Percentiles rank a stretch among this genome's conserved stretches.
Evolutionary conservation across 306 rosid species (phyloP).

Genomic region (Medicago lupulina): DNA sequence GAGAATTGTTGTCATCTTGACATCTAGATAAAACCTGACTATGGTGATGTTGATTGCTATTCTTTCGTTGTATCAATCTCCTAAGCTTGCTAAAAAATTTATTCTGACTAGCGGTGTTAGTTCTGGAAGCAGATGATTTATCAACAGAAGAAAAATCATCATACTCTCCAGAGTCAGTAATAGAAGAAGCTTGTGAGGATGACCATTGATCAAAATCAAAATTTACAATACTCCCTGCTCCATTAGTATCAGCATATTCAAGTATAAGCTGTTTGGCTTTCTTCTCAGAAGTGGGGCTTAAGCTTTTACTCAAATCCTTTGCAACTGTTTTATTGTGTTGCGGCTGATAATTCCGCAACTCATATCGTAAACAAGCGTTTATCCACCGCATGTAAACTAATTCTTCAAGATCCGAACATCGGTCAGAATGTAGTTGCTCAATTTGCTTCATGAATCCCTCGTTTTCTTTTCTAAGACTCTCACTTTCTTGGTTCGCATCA

Average conservation of each 20-base stretch:
- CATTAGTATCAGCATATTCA: conserved; percentile 72
- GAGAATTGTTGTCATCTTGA: conserved; percentile 50
- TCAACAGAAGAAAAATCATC: conserved; percentile 59
- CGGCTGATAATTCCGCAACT: conserved; percentile 73
- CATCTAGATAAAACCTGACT: conserved; percentile 45
- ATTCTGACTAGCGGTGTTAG: conserved; percentile 49
- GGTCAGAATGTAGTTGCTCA: conserved; percentile 67
- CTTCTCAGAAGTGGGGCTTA: conserved; percentile 79
- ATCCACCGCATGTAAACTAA: conserved; percentile 85
- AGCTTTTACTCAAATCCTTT: conserved; percentile 71
- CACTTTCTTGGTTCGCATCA: conserved; percentile 52
- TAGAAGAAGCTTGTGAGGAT: conserved; percentile 62
- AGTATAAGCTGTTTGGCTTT: conserved; percentile 84
- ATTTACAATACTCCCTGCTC: conserved; percentile 48
- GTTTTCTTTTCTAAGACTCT: conserved; percentile 58
- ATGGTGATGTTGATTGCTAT: conserved; percentile 24
- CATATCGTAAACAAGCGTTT: conserved; percentile 86
- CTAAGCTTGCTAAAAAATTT: conserved; percentile 65
- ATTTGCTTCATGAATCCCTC: conserved; percentile 54
- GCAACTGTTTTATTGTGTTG: conserved; percentile 72
- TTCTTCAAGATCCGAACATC: conserved; percentile 81
- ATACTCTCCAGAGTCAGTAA: conserved; percentile 58
- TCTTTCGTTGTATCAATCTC: conserved; percentile 61
- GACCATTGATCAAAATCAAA: conserved; percentile 75
- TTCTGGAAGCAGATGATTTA: conserved; percentile 51